Evolutionary conservation across 2,329 filamentous ascomycete species (phyloP).

Genomic region (Teratosphaeria zuluensis): DNA sequence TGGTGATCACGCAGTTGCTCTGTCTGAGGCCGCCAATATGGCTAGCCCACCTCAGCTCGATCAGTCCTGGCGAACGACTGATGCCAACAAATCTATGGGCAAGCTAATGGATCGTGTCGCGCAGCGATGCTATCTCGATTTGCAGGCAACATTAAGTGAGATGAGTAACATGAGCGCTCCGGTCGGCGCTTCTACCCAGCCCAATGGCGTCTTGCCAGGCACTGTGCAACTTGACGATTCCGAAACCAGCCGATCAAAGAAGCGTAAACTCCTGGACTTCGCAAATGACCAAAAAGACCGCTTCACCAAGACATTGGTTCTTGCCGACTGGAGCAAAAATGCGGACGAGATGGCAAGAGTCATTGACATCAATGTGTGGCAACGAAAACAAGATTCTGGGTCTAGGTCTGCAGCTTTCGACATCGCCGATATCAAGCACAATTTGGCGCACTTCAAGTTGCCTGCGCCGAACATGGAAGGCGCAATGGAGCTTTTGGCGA

Average conservation of each 20-base stretch:
- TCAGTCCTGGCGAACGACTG: constrained; percentile 53
- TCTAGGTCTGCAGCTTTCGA: constrained; percentile 14
- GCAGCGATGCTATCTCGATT: constrained; percentile 71
- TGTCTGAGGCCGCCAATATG: not conserved
- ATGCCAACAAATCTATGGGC: constrained; percentile 66
- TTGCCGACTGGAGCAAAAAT: constrained; percentile 80
- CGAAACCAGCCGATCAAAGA: constrained; percentile 63
- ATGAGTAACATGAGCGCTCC: constrained; percentile 50
- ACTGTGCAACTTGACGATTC: constrained; percentile 40
- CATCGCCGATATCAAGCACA: constrained; percentile 54
- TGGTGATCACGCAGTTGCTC: constrained; percentile 5
- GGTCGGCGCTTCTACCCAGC: constrained; percentile 42
- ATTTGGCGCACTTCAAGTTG: constrained; percentile 62
- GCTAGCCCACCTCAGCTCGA: constrained; percentile 41
- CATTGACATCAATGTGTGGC: constrained; percentile 74
- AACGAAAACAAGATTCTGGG: constrained; percentile 39
- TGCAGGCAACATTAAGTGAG: constrained; percentile 60
- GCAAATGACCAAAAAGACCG: constrained; percentile 70
- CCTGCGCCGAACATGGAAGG: constrained; percentile 87
- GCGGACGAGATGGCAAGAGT: constrained; percentile 66
- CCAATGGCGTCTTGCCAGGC: constrained; percentile 26
- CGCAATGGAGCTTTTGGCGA: constrained; percentile 73
- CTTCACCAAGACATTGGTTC: constrained; percentile 87
- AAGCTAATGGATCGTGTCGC: constrained; percentile 67
- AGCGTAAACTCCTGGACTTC: constrained; percentile 64